Evolutionary conservation across 129 eudicot genomes (phyloP).

Genomic region (Helichrysum umbraculigerum): DNA sequence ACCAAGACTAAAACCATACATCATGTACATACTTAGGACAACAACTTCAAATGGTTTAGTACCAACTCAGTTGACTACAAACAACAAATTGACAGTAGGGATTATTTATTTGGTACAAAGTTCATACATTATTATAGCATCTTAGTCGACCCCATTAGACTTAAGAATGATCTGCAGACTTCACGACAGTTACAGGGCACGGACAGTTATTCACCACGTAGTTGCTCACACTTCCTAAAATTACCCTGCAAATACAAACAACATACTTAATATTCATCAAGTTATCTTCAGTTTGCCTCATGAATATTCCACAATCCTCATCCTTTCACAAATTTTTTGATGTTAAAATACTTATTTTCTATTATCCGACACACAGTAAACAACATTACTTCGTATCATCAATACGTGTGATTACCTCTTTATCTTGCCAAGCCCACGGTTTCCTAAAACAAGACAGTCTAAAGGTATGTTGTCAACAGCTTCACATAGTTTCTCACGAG

Average conservation of each 20-base stretch:
- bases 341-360: not conserved
- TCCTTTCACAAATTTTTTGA: not conserved
- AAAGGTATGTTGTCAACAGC: conserved; percentile 65
- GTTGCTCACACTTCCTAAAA: conserved; percentile 92
- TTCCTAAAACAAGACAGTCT: conserved; percentile 67
- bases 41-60: conserved; percentile 8
- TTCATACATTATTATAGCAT: not conserved
- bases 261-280: not conserved
- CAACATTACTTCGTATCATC: not conserved
- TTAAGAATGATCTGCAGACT: conserved; percentile 29
- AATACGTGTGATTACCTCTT: conserved; percentile 53
- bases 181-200: conserved; percentile 91
- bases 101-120: conserved; percentile 27
- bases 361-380: not conserved
- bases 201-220: conserved; percentile 66
- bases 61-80: not conserved
- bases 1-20: not conserved
- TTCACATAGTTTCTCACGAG: conserved; percentile 81
- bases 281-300: not conserved
- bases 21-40: not conserved
- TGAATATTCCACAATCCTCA: not conserved
- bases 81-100: not conserved
- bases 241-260: conserved; percentile 49
- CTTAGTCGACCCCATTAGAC: not conserved
- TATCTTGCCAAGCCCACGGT: conserved; percentile 88